Evolutionary conservation across 768 basidiomycete genomes (phyloP).

Genomic region (Peribolospora baueri): DNA sequence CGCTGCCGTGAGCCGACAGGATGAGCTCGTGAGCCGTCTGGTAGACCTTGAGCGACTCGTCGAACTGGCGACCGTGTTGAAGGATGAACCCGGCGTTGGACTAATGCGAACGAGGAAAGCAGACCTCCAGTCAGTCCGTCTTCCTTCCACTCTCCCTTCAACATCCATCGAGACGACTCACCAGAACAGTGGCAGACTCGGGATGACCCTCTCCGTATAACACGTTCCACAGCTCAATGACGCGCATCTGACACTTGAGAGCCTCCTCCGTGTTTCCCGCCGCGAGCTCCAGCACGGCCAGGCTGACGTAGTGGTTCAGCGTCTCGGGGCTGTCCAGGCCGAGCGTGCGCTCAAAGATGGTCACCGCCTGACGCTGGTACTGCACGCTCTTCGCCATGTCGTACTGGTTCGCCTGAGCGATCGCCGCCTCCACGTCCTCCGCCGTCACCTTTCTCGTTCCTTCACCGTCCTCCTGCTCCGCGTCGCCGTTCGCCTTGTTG

Average conservation of each 20-base stretch:
- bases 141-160: neutral
- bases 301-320: slow-evolving; percentile 22
- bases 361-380: slow-evolving; percentile 23
- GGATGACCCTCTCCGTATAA: slow-evolving; percentile 23
- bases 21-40: slow-evolving; percentile 15
- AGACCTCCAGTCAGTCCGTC: neutral
- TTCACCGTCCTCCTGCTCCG: neutral
- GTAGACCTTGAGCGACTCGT: slow-evolving; percentile 18
- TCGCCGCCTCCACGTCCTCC: slow-evolving; percentile 14
- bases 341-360: slow-evolving; percentile 21
- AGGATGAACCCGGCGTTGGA: slow-evolving; percentile 19
- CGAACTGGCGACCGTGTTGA: slow-evolving; percentile 13
- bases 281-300: slow-evolving; percentile 24
- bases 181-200: slow-evolving; percentile 19
- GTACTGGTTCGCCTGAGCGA: slow-evolving; percentile 16
- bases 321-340: slow-evolving; percentile 22
- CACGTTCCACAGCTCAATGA: slow-evolving; percentile 20
- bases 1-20: slow-evolving; percentile 17
- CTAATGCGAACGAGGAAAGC: slow-evolving; percentile 7
- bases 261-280: slow-evolving; percentile 19
- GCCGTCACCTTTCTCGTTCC: slow-evolving; percentile 2
- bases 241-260: slow-evolving; percentile 20
- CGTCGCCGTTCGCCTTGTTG: slow-evolving; percentile 3
- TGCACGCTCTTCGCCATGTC: slow-evolving; percentile 20
- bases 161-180: slow-evolving; percentile 9